Evolutionary conservation across 169 alveolate genomes (phyloP), one percentile per base, ranked within the genome.

Genomic region (Plasmodium fragile): DNA sequence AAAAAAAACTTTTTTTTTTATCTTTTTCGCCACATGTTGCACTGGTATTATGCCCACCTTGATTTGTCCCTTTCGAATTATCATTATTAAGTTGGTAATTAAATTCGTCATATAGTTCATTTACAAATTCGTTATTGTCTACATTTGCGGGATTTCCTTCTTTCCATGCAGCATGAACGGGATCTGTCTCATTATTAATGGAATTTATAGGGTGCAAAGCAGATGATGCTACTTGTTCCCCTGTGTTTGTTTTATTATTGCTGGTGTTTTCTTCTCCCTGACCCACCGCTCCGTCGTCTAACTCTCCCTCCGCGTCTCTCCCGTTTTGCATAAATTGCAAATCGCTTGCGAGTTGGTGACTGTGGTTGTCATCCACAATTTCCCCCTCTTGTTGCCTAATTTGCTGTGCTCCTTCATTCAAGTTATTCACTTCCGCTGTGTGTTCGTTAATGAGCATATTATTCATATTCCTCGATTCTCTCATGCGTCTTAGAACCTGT

Each of bases 401-500:
- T 5, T 6, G 36, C 11, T 18, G 75, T 16, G 36, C 75, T 25
- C 75, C 75, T 25, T 73, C 93, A 75, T 69, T 75, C 36, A 53
- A 65, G 36, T 73, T 84, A 28, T 39, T 13, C 25, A 10, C 30
- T 34, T 75, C 53, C 4, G 22, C 85, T 28, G 8, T 39, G 39
- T 78, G 78, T 53, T 78, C 81, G 70, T 41, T 78, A 59, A 3
- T 43, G 32, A 18, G 45, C 8, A 28, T 59, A 65, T 87, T 75
- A 43, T 87, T 87, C 52, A 87, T 28, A 78, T 87, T 87, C 16
- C 72, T 55, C 10, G 93, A 87, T 59, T 87, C 93, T 8, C 89
- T 75, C 72, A 75, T 87, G 30, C 93, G 80, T 39, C 93, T 87
- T 78, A 87, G 41, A 55, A 87, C 87, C 81, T 87, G 93, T 79